These are phyloP conservation scores for Anisodus tanguticus DNA, from an alignment of 257 asterid species.

Conservation along the genomic window DNA sequence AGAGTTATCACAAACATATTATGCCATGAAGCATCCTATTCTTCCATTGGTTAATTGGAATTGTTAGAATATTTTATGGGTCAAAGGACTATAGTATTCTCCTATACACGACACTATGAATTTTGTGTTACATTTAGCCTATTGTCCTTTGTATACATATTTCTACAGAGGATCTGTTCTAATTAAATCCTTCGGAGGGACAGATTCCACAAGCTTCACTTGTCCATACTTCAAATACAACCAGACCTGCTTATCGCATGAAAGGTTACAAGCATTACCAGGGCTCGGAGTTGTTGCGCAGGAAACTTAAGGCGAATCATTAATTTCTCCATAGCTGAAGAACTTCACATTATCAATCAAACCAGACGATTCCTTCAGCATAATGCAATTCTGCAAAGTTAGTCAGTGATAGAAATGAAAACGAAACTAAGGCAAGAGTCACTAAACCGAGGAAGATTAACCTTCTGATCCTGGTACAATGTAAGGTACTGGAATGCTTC, in stretches of 20 bases:
- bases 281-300: conserved; percentile 70
- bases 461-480: conserved; percentile 62
- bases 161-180: background rate
- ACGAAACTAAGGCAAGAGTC: background rate
- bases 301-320: conserved; percentile 59
- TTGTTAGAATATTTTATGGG: background rate
- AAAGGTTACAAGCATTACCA: conserved; percentile 49
- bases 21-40: background rate
- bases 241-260: background rate
- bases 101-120: conserved; percentile 22
- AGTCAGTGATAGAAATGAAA: background rate
- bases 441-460: conserved; percentile 24
- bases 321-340: conserved; percentile 64
- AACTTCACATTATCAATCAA: conserved; percentile 46
- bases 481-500: conserved; percentile 64
- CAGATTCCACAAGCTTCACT: conserved; percentile 25
- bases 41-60: background rate
- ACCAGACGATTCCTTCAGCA: conserved; percentile 42
- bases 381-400: conserved; percentile 32
- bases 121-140: conserved; percentile 24
- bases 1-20: background rate
- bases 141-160: background rate
- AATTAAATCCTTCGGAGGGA: background rate
- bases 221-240: background rate
- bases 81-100: background rate